Base-by-base conservation (phyloP, 345 rosid genomes). In the Cardamine resedifolia region DNA sequence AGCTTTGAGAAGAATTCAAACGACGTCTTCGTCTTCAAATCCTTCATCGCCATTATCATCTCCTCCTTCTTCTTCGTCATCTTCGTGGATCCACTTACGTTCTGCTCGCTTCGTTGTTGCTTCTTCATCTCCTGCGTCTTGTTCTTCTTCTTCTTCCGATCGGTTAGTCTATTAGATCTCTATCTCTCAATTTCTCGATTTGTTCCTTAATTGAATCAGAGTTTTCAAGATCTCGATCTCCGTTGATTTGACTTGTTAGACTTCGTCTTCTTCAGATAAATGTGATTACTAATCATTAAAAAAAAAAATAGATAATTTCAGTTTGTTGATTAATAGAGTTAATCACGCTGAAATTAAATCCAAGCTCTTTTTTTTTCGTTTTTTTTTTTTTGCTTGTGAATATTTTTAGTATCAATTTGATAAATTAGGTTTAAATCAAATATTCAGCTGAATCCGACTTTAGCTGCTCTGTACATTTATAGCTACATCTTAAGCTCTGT, bases 11-110 rank as follows among this genome's bases (percentile, higher is more conserved):
- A 84, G 92, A 56, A 95, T 90, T 81, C 89, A 86, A 62, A 89
- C 96, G 78, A 80, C 96, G 59, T 83, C 90, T 15, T 84, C 89
- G 45, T 71, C 80, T 23, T 77, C 80, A 14, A 86, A 84, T 75
- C 82, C 86, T 43, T 77, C 92, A 16, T 90, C 96, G 48, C 82
- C 92, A 52, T 78, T 92, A 70, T 84, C 90, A n/a, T 75, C 93
- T 36, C 80, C 86, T 14, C 79, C 85, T 10, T 78, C 91, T n/a
- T 67, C 85, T 2, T 76, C 92, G 1, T 83, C 89, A 1, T 88
- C 90, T 31, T 85, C 96, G 59, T 94, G 98, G 98, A 78, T 84
- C 81, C 96, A 87, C 45, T 77, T 94, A 83, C 98, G 97, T 67
- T 89, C 97, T 74, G 92, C 90, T 68, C 91, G 89, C 44, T 84